Conservation (phyloP, 2,329 filamentous ascomycete species). For the Colletotrichum truncatum region DNA sequence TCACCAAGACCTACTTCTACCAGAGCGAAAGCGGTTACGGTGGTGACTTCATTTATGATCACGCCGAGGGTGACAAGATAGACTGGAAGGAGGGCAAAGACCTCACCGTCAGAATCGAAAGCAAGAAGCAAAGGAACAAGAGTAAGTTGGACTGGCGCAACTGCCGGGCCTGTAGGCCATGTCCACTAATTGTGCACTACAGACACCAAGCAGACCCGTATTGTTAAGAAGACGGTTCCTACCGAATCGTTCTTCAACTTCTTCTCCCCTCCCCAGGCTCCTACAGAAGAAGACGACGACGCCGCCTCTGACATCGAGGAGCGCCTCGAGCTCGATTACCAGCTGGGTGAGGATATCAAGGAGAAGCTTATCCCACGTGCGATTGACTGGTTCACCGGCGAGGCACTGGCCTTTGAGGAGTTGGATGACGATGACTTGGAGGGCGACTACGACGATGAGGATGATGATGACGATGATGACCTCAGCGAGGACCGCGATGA, state of each 20-base stretch:
- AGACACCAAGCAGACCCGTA: constrained; percentile 99
- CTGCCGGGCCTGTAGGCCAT: too few relatives aligned
- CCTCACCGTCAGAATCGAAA: constrained; percentile 92
- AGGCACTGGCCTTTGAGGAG: constrained; percentile 96
- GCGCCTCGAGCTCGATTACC: constrained; percentile 97
- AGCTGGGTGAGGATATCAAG: constrained; percentile 99
- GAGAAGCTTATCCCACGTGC: constrained; percentile 99
- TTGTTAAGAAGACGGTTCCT: constrained; percentile 98
- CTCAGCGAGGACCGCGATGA: constrained; percentile 87
- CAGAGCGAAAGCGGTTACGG: constrained; percentile 98
- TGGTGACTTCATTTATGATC: constrained; percentile 99
- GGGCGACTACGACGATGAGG: constrained; percentile 85
- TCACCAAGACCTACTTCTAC: constrained; percentile 99
- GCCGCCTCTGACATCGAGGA: constrained; percentile 93
- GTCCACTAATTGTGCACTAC: constrained; percentile 11
- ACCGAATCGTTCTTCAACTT: constrained; percentile 99
- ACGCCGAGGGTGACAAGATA: constrained; percentile 97
- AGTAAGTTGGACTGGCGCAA: constrained; percentile 66
- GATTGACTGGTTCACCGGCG: constrained; percentile 99
- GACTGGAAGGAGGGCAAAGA: constrained; percentile 96
- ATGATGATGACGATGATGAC: constrained; percentile 92
- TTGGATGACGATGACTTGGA: constrained; percentile 84
- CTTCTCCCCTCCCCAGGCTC: constrained; percentile 94
- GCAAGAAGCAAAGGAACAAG: constrained; percentile 99
- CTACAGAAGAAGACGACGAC: constrained; percentile 76